Evolutionary conservation across 192 early-diverging fungal genomes (phyloP).

Genomic region (Gigaspora rosea): DNA sequence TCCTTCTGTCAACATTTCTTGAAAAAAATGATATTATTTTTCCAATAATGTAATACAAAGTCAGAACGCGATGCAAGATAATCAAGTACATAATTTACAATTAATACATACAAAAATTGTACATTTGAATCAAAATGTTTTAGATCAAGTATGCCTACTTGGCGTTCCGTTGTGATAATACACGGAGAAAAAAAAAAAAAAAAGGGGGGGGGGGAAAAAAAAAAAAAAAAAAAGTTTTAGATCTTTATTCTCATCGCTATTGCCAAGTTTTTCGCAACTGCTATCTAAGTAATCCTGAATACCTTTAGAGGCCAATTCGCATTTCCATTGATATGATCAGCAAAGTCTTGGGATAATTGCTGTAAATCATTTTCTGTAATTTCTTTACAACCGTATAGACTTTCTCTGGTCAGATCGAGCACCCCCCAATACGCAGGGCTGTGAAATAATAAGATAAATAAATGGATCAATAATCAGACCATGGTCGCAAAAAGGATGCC

Average conservation of each 20-base stretch:
- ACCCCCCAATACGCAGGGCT: conserved; percentile 27
- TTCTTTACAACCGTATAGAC: conserved; percentile 10
- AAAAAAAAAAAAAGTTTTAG: neutral
- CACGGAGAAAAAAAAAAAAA: too few species aligned
- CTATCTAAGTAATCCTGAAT: conserved; percentile 24
- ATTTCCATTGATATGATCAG: conserved; percentile 25
- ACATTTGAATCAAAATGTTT: too few species aligned
- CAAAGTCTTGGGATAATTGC: conserved; percentile 12
- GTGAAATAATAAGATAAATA: conserved; percentile 1
- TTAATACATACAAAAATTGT: too few species aligned
- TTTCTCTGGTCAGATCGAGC: conserved; percentile 20
- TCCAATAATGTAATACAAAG: too few species aligned
- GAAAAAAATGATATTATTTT: too few species aligned
- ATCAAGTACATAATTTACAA: too few species aligned
- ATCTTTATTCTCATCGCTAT: neutral
- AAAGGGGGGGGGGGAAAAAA: too few species aligned
- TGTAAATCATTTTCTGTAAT: conserved; percentile 6
- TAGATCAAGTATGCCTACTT: too few species aligned
- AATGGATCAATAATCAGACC: conserved; percentile 5
- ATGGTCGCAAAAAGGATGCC: neutral
- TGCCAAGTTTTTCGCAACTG: neutral
- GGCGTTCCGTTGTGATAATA: too few species aligned
- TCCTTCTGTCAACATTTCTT: too few species aligned
- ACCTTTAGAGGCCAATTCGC: neutral
- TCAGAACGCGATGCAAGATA: too few species aligned